These are phyloP conservation scores for Phycomyces blakesleeanus DNA, from an alignment of 192 early-diverging fungal species.

Conservation along the genomic window DNA sequence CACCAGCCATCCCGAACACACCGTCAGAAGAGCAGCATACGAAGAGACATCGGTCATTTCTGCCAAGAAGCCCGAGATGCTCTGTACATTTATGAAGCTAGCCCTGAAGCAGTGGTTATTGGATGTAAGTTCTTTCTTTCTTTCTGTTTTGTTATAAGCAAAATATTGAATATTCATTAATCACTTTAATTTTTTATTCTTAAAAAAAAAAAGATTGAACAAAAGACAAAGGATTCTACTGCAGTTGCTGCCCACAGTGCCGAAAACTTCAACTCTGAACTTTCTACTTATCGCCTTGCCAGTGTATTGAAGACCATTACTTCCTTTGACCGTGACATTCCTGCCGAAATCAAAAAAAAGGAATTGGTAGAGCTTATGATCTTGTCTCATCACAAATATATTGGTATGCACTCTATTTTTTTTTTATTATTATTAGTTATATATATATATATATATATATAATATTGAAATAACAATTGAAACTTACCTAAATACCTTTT, in stretches of 20 bases:
- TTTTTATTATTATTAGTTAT: too few relatives aligned
- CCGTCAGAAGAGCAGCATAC: conserved; percentile 42
- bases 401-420: conserved; percentile 30
- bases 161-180: too few relatives aligned
- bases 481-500: too few relatives aligned
- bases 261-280: conserved; percentile 26
- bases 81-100: conserved; percentile 35
- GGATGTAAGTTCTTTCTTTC: conserved; percentile 40
- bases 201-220: conserved; percentile 45
- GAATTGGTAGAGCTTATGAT: conserved; percentile 45
- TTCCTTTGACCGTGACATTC: conserved; percentile 32
- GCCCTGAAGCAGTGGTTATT: conserved; percentile 45
- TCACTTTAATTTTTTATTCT: too few relatives aligned
- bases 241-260: conserved; percentile 26
- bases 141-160: too few relatives aligned
- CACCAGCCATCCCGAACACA: conserved; percentile 40
- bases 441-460: background rate
- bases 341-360: conserved; percentile 31
- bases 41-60: conserved; percentile 34
- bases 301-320: conserved; percentile 48
- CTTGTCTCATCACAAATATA: conserved; percentile 47
- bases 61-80: conserved; percentile 25
- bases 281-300: conserved; percentile 46
- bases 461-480: background rate
- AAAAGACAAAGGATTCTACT: conserved; percentile 46